Conservation (phyloP, 2,329 filamentous ascomycete genomes). For the Botrytis tulipae region DNA sequence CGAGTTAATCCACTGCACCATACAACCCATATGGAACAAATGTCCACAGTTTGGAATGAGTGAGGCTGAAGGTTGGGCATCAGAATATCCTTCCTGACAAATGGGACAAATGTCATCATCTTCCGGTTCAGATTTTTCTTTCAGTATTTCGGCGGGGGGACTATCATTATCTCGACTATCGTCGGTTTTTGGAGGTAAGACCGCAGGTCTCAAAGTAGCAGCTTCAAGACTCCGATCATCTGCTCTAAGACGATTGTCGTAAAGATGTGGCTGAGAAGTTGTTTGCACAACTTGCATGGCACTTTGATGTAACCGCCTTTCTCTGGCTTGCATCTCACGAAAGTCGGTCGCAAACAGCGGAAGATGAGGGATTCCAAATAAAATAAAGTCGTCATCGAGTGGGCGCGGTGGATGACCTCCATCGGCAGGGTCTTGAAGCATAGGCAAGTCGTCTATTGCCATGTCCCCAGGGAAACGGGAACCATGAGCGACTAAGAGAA, state of each 20-base stretch:
- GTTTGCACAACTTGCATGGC: not conserved
- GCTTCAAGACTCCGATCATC: too few species aligned
- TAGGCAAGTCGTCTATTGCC: not conserved
- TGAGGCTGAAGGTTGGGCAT: not conserved
- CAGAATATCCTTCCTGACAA: not conserved
- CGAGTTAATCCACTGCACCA: not conserved
- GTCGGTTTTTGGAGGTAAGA: too few species aligned
- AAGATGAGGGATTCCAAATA: not conserved
- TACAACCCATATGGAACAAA: not conserved
- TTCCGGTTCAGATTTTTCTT: not conserved
- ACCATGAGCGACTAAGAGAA: not conserved
- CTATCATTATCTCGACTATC: too few species aligned
- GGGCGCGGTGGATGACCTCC: fast-evolving
- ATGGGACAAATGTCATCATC: not conserved
- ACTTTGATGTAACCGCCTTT: not conserved
- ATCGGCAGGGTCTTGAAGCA: not conserved
- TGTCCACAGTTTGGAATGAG: not conserved
- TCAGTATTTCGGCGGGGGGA: not conserved
- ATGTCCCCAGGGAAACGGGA: not conserved
- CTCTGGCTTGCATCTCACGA: not conserved
- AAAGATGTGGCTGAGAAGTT: too few species aligned
- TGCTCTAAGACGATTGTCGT: too few species aligned
- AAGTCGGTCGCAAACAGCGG: not conserved
- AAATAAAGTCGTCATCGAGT: not conserved
- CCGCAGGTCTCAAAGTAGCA: too few species aligned